Conservation (phyloP, 129 eudicot genomes). For the Dittrichia graveolens region DNA sequence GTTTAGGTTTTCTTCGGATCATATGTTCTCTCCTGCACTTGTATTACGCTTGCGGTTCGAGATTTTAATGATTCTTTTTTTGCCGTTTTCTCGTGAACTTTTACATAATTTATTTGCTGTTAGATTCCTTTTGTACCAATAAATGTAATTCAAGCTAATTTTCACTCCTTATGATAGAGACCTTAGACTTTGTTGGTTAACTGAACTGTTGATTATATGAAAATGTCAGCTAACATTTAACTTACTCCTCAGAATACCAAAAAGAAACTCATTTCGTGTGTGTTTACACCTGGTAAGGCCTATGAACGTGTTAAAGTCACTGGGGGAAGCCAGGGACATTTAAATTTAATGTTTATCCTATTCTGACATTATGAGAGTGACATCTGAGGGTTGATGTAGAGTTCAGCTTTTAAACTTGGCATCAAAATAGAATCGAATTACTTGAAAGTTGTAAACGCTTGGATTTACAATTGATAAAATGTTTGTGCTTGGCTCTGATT, state of each 20-base stretch:
- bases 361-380: too few species aligned
- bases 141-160: neutral
- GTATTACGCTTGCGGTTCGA: neutral
- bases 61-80: neutral
- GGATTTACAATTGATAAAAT: slow-evolving; percentile 4
- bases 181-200: slow-evolving; percentile 12
- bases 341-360: neutral
- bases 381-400: neutral
- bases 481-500: neutral
- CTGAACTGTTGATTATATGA: neutral
- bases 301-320: neutral
- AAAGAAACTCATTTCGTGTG: neutral
- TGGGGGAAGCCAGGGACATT: neutral
- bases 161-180: slow-evolving; percentile 4
- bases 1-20: slow-evolving; percentile 8
- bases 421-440: neutral
- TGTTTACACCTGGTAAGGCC: neutral
- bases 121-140: neutral
- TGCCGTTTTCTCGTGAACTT: neutral
- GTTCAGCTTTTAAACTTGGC: neutral
- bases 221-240: neutral
- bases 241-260: neutral
- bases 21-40: neutral
- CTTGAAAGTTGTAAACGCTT: neutral
- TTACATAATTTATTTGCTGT: neutral